Base-by-base conservation (phyloP, 1,284 basidiomycete genomes). In the Hemileia vastatrix region DNA sequence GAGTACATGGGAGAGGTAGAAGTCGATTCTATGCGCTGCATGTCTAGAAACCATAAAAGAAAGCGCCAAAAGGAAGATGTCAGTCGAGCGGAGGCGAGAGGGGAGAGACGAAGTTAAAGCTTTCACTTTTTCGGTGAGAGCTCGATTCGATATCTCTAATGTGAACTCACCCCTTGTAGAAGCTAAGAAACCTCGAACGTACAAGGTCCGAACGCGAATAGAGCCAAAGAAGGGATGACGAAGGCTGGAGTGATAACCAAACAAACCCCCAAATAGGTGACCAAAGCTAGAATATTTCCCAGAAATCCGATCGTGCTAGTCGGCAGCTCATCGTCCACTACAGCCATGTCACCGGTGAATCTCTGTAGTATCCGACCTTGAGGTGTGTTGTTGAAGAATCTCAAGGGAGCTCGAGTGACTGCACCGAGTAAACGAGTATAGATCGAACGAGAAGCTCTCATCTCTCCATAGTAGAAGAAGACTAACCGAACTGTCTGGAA, bases 311-410 rank as follows among this genome's bases (percentile, higher is more conserved):
- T 64, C 61, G 67, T 64, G 1, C 65, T 65, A 24, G 64, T 61
- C 2, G 69, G 68, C 13, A 71, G 40, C 8, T 68, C 61, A 15
- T 64, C 65, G 61, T 71, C 70, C 21, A 71, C 55, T 44, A 67
- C 66, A 48, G 66, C 66, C 64, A 70, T 65, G 62, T 71, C 70
- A 3, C 64, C 65, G 13, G 67, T 64, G 45, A 71, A 71, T 18
- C 70, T 66, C 21, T 71, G 67, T 60, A 68, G 66, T 64, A 71
- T 69, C n/a, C 56, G 36, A 13, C 56, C 56, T 18, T 49, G 32
- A 57, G 56, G 56, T 6, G 44, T 45, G 4, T 44, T 57, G 36
- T 57, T 47, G 32, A 57, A 57, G 56, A 57, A 57, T 15, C 36
- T 13, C 27, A 57, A 21, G 36, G 56, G 56, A 15, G 56, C 40